A percentile compares a stretch with the other conserved stretches of the same genome.
Evolutionary conservation across 2,329 filamentous ascomycete genomes (phyloP).

Genomic region (Xylaria sp.): DNA sequence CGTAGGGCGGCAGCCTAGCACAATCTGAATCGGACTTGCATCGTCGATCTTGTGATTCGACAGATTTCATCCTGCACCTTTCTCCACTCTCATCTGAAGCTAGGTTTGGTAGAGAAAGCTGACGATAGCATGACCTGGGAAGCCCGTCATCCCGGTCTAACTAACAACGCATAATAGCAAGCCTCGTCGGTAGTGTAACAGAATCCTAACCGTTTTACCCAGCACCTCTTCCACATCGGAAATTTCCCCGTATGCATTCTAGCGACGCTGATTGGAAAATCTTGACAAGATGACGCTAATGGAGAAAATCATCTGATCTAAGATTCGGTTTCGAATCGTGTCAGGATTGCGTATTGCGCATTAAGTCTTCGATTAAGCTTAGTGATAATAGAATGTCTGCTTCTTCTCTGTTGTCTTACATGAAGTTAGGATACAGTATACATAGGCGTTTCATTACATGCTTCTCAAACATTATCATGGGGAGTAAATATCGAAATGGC

Average conservation of each 20-base stretch:
- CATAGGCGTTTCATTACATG: conserved; percentile 13
- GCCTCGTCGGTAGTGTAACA: conserved; percentile 2
- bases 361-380: not conserved
- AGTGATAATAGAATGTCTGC: not conserved
- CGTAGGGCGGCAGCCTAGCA: conserved; percentile 21
- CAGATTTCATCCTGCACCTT: conserved; percentile 21
- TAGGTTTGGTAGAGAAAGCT: conserved; percentile 12
- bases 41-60: conserved; percentile 22
- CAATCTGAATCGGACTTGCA: conserved; percentile 28
- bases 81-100: conserved; percentile 23
- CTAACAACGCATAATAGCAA: not conserved
- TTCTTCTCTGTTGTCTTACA: conserved; percentile 2
- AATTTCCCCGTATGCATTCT: not conserved
- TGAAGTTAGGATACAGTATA: conserved; percentile 2
- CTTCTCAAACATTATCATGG: not conserved
- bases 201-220: not conserved
- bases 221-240: not conserved
- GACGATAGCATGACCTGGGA: conserved; percentile 31
- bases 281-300: conserved; percentile 22
- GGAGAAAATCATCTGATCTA: conserved; percentile 32
- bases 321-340: conserved; percentile 19
- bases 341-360: conserved; percentile 16
- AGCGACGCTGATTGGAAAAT: conserved; percentile 7
- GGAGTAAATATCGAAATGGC: not conserved
- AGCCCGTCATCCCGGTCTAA: conserved; percentile 24